phyloP scores from a whole-genome alignment of 345 rosid species.

The Eutrema yunnanense region DNA sequence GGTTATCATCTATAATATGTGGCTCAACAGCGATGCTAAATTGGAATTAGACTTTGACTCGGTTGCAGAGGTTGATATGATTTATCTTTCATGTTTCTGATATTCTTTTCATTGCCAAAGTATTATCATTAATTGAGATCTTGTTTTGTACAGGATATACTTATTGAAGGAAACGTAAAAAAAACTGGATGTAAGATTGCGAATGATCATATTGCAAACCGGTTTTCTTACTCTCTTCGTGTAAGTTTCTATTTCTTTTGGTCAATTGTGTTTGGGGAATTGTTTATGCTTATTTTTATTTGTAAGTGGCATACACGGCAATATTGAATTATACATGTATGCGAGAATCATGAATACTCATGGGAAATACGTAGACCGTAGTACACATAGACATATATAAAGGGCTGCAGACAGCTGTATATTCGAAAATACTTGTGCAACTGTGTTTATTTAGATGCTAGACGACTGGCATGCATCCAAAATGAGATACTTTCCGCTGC shows the following conservation, averaged over 20 bases:
- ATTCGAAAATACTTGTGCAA: neutral
- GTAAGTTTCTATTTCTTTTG: constrained; percentile 43
- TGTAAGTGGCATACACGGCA: neutral
- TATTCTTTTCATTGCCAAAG: neutral
- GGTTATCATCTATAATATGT: constrained; percentile 76
- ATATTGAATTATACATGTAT: neutral
- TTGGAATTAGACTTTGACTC: constrained; percentile 76
- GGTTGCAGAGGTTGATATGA: constrained; percentile 51
- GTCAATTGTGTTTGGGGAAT: neutral
- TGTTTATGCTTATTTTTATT: constrained; percentile 11
- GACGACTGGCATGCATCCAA: constrained; percentile 1
- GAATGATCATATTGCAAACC: constrained; percentile 71
- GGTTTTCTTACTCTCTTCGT: constrained; percentile 64
- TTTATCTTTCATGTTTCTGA: constrained; percentile 11
- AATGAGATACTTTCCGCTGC: neutral
- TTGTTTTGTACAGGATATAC: constrained; percentile 58
- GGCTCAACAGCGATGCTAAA: constrained; percentile 60
- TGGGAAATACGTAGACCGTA: neutral
- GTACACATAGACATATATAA: neutral
- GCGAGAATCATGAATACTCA: constrained; percentile 1
- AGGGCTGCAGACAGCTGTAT: constrained; percentile 1
- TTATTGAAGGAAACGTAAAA: constrained; percentile 54
- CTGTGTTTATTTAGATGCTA: neutral
- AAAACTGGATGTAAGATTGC: constrained; percentile 41
- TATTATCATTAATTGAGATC: constrained; percentile 1